Evolutionary conservation across 805 yeast species (phyloP).

Genomic region (Cyberlindnera mississippiensis): DNA sequence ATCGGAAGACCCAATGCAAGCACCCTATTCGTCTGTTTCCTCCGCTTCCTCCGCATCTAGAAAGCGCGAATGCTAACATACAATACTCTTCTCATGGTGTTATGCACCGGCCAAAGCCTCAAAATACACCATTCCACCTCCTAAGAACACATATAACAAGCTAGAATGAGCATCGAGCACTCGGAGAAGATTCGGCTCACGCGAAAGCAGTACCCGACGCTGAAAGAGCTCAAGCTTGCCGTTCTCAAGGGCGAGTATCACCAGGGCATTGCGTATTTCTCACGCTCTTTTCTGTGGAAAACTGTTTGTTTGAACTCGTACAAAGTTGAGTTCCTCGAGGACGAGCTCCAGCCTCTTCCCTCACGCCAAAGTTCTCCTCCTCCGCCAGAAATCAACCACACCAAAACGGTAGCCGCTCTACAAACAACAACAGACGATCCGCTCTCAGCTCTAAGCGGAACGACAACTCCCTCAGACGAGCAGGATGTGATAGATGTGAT

Average conservation of each 20-base stretch:
- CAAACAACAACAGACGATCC: constrained; percentile 10
- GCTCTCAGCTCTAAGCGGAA: background rate
- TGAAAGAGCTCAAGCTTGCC: constrained; percentile 18
- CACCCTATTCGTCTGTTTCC: too few relatives aligned
- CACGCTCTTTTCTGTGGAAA: constrained; percentile 23
- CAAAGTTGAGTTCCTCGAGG: constrained; percentile 15
- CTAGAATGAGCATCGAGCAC: constrained; percentile 12
- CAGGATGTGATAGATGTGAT: constrained; percentile 23
- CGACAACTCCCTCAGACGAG: constrained; percentile 1
- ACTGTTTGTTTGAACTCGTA: constrained; percentile 23
- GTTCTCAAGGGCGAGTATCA: constrained; percentile 25
- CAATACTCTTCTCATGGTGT: too few relatives aligned
- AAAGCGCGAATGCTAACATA: background rate
- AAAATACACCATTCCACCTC: too few relatives aligned
- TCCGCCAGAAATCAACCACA: constrained; percentile 3
- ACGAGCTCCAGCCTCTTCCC: constrained; percentile 19
- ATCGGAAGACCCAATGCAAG: too few relatives aligned
- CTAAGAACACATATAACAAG: too few relatives aligned
- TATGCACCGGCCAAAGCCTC: too few relatives aligned
- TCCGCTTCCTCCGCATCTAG: too few relatives aligned
- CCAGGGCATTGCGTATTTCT: constrained; percentile 15
- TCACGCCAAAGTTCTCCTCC: background rate
- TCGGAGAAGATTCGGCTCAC: constrained; percentile 18
- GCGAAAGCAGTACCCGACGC: constrained; percentile 16
- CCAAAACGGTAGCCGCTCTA: constrained; percentile 5